Base-by-base conservation (phyloP, 2,329 filamentous ascomycete genomes). In the Samsoniella hepiali region DNA sequence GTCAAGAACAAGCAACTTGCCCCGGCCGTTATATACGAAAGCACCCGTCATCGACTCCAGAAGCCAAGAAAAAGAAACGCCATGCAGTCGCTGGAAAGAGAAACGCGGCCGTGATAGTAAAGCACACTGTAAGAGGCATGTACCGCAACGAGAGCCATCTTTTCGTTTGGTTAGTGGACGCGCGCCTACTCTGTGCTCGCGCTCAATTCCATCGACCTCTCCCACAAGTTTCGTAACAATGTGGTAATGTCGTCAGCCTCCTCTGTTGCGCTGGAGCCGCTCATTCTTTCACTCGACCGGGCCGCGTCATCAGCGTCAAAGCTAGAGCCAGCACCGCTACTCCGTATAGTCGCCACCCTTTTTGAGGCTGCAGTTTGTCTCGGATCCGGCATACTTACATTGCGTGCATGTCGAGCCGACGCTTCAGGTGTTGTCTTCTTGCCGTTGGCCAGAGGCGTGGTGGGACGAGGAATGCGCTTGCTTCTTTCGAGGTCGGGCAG, bases 201-300 rank as follows among this genome's bases (percentile, higher is more conserved):
- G 68, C 83, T 82, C 64, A 87, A 74, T 68, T 87, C 83, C 72
- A 80, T 76, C 56, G 79, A 83, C 77, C 84, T 87, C 53, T 88
- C 85, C 86, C 86, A 88, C 56, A 88, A 72, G 66, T 82, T 84
- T 62, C 85, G 77, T 60, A 88, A 73, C 50, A 87, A 68, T 5
- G 81, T 76, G 1, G 79, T 74, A 1, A 83, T 81, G 10, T 78
- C 80, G 57, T 84, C 81, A 56, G 83, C 81, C 32, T 82, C 82
- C 29, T 80, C 81, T 0, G 79, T 78, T 2, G 81, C 72, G 62
- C 81, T 84, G 10, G 79, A 76, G 2, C 81, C 83, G 63, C 83
- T 84, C 1, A 84, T 72, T 6, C 77, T 69, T 44, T 77, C 77
- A 29, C 76, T 75, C n/a, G 77, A 66, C 22, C 75, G 72, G 32